These are phyloP conservation scores for sorghum (Sorghum bicolor) DNA, from an alignment of 176 grass and related monocot species.

Conservation along the genomic window DNA sequence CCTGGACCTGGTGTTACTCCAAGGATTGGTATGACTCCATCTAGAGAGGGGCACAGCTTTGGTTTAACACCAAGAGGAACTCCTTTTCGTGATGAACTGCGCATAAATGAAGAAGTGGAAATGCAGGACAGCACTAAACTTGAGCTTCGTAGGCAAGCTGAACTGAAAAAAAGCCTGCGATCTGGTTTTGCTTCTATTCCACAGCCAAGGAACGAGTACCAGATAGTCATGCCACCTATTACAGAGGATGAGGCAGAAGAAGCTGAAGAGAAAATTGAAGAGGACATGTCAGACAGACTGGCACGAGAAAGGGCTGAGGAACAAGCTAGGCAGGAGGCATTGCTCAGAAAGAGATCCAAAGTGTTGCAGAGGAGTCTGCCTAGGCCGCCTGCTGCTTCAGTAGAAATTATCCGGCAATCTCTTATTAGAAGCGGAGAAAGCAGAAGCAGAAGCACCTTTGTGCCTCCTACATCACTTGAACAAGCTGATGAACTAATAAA, in stretches of 20 bases:
- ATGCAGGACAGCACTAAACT: slow-evolving; percentile 61
- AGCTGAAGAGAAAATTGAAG: slow-evolving; percentile 73
- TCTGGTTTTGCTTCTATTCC: slow-evolving; percentile 68
- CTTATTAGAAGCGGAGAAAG: slow-evolving; percentile 76
- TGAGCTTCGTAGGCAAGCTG: slow-evolving; percentile 65
- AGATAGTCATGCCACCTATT: slow-evolving; percentile 76
- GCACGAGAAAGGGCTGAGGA: slow-evolving; percentile 75
- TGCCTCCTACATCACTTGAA: slow-evolving; percentile 84
- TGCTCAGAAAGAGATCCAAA: slow-evolving; percentile 91
- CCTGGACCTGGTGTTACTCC: slow-evolving; percentile 71
- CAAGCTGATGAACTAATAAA: slow-evolving; percentile 85
- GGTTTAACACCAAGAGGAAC: slow-evolving; percentile 67
- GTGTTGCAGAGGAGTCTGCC: slow-evolving; percentile 90
- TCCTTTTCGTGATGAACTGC: slow-evolving; percentile 79
- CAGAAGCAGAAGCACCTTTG: slow-evolving; percentile 65
- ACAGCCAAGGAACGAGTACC: slow-evolving; percentile 85
- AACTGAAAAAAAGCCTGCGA: slow-evolving; percentile 60
- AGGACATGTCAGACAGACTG: slow-evolving; percentile 79
- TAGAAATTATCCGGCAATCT: slow-evolving; percentile 66
- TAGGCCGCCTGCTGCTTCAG: slow-evolving; percentile 62
- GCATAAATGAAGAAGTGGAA: slow-evolving; percentile 82
- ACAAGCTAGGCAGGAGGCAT: slow-evolving; percentile 62
- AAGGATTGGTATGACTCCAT: slow-evolving; percentile 75
- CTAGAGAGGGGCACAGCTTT: slow-evolving; percentile 65
- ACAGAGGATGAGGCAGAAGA: slow-evolving; percentile 63